Base-by-base conservation (phyloP, 1,284 basidiomycete genomes). In the Papiliotrema flavescens region DNA sequence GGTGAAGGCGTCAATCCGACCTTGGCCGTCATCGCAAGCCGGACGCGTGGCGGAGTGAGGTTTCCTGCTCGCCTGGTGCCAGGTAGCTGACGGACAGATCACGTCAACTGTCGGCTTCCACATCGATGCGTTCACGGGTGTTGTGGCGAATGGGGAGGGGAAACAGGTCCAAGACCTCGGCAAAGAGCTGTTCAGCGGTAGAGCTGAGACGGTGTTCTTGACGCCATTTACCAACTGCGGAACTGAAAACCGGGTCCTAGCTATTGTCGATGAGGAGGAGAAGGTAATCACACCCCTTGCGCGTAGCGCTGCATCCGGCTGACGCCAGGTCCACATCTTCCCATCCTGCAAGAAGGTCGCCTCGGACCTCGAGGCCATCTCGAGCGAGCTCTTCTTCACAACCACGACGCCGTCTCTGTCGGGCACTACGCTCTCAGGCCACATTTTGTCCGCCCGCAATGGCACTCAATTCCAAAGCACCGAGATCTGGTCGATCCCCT, bases 111-210 rank as follows among this genome's bases (percentile, higher is more conserved):
- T 91, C 2, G 67, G 86, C 14, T 92, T 86, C 79, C 87, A 90
- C 60, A 76, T 94, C 49, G 82, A 92, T 62, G 87, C 88, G 0
- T 74, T 89, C 42, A 91, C 87, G 0, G 90, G 90, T 23, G 80
- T 81, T 26, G 83, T 70, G 6, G 49, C 57, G 1, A 69, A 67
- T 19, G 64, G 66, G 7, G 36, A 51, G 9, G 59, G 69, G 43
- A 43, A 47, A 2, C 9, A 40, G 2, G 63, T 58, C 8, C 62
- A 62, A 26, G 51, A 69, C 2, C 24, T 47, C 3, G 72, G 69
- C 26, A 74, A 69, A 48, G 60, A 54, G 39, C 47, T 76, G 13
- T 72, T 70, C 39, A 26, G 47, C 2, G 74, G 74, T 11, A 34
- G 37, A 17, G 58, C 65, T 1, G 49, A 63, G 32, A 56, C 59